These are phyloP conservation scores for Papiliotrema nemorosa DNA, from an alignment of 1,284 basidiomycete species.

Conservation along the genomic window DNA sequence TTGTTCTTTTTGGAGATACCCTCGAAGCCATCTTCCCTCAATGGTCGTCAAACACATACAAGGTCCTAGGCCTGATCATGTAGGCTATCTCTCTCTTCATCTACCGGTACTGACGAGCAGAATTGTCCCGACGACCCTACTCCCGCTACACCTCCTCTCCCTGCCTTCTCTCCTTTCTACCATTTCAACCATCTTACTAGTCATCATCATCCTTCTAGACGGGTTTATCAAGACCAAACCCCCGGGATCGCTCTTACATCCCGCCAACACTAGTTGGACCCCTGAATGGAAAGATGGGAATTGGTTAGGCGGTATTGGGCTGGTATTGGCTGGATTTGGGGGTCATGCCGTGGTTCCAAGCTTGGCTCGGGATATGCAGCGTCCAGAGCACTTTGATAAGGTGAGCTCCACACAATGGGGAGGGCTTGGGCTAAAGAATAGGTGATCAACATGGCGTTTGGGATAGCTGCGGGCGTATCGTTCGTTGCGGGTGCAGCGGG, in stretches of 20 bases:
- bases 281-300: conserved; percentile 57
- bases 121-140: conserved; percentile 74
- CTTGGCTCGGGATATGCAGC: conserved; percentile 81
- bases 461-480: conserved; percentile 75
- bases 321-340: conserved; percentile 96
- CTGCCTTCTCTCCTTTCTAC: conserved; percentile 82
- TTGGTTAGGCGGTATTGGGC: conserved; percentile 59
- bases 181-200: conserved; percentile 70
- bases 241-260: conserved; percentile 77
- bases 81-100: conserved; percentile 45
- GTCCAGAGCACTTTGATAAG: conserved; percentile 72
- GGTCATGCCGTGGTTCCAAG: conserved; percentile 92
- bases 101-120: conserved; percentile 45
- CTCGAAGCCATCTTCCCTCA: conserved; percentile 66
- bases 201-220: conserved; percentile 77
- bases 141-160: conserved; percentile 78
- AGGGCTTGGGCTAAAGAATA: neutral
- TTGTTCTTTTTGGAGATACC: conserved; percentile 83
- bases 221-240: conserved; percentile 72
- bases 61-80: conserved; percentile 69
- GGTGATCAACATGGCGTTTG: conserved; percentile 43
- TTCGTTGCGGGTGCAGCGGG: conserved; percentile 76
- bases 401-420: conserved; percentile 66
- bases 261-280: conserved; percentile 65
- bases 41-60: conserved; percentile 68